These are phyloP conservation scores for Glaciozyma antarctica DNA, from an alignment of 768 basidiomycete genomes.

Conservation along the genomic window DNA sequence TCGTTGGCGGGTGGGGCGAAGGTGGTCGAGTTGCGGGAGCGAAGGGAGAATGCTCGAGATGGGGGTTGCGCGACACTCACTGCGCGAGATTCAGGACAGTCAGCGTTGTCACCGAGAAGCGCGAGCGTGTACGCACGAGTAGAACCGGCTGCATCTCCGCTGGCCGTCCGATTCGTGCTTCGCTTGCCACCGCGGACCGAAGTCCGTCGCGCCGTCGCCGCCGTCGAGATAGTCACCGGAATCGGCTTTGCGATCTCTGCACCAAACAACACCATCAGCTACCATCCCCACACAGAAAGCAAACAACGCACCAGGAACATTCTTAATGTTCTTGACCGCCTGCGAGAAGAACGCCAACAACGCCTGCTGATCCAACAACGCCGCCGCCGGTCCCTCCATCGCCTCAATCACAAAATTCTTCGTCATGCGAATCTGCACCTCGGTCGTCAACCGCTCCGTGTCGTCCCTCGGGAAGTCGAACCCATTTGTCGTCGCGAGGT, in stretches of 20 bases:
- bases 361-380: conserved; percentile 69
- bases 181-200: too few species aligned
- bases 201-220: too few species aligned
- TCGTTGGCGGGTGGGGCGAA: not conserved
- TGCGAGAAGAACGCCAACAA: conserved; percentile 60
- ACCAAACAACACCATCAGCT: not conserved
- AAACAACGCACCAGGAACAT: not conserved
- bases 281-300: not conserved
- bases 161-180: too few species aligned
- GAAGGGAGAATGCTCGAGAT: not conserved
- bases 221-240: not conserved
- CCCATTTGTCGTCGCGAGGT: not conserved
- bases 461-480: conserved; percentile 12
- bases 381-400: conserved; percentile 74
- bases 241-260: not conserved
- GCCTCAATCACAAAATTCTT: conserved; percentile 71
- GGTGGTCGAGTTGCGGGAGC: not conserved
- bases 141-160: too few species aligned
- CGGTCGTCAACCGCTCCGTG: conserved; percentile 54
- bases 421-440: conserved; percentile 76
- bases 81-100: too few species aligned
- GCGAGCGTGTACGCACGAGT: too few species aligned
- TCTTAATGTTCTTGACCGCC: not conserved
- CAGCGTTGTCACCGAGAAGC: too few species aligned
- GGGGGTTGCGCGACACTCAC: not conserved